Conservation (phyloP, 2,329 filamentous ascomycete species). For the Xylariaceae sp. region DNA sequence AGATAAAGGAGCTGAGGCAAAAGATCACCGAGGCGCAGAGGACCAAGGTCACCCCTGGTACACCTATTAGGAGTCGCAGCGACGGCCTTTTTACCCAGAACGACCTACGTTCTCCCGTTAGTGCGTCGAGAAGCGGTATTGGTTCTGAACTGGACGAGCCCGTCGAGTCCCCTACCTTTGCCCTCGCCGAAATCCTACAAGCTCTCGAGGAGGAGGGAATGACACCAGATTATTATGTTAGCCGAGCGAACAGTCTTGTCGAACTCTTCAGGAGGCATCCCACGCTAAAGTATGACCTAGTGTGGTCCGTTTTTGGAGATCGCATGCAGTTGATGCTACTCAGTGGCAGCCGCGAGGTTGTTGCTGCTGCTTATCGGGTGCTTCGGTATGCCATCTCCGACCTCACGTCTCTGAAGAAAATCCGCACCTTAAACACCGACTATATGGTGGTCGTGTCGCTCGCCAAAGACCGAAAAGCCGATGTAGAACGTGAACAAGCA, state of each 20-base stretch:
- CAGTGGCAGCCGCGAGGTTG: conserved; percentile 91
- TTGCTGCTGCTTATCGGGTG: conserved; percentile 89
- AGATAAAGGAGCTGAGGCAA: conserved; percentile 55
- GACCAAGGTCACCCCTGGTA: conserved; percentile 42
- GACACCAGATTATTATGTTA: conserved; percentile 91
- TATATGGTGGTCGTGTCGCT: conserved; percentile 86
- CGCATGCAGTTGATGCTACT: conserved; percentile 94
- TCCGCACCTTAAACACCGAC: conserved; percentile 83
- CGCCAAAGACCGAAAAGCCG: conserved; percentile 94
- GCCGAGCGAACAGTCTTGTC: conserved; percentile 85
- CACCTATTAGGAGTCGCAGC: conserved; percentile 48
- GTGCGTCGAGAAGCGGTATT: conserved; percentile 48
- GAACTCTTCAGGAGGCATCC: conserved; percentile 92
- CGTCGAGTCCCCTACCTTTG: conserved; percentile 83
- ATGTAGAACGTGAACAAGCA: conserved; percentile 92
- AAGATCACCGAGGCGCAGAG: conserved; percentile 56
- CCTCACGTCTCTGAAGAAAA: conserved; percentile 78
- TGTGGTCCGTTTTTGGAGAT: conserved; percentile 90
- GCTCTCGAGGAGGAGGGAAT: conserved; percentile 83
- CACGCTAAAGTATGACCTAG: conserved; percentile 91
- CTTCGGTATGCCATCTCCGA: conserved; percentile 94
- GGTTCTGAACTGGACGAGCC: conserved; percentile 61
- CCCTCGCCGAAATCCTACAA: conserved; percentile 83
- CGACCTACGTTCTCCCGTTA: conserved; percentile 52
- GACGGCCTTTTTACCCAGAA: conserved; percentile 43